Percentiles rank a stretch among this genome's conserved stretches.
Evolutionary conservation across 345 rosid genomes (phyloP).

Genomic region (Arabidopsis thaliana): DNA sequence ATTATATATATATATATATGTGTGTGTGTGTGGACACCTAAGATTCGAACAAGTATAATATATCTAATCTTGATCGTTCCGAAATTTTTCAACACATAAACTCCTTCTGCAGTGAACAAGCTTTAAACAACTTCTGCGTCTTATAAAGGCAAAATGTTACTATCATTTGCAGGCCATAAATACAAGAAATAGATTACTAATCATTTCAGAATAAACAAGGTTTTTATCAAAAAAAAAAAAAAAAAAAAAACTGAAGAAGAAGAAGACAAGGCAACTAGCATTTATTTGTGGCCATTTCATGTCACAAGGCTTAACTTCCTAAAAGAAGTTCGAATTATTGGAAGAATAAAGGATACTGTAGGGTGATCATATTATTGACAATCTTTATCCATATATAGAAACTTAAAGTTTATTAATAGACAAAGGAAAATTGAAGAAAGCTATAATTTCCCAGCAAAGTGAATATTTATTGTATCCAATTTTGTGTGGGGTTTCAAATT

Average conservation of each 20-base stretch:
- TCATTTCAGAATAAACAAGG: background rate
- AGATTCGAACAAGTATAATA: no score
- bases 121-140: no score
- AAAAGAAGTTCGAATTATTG: background rate
- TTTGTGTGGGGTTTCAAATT: constrained; percentile 30
- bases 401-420: constrained; percentile 13
- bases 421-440: background rate
- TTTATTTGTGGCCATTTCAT: background rate
- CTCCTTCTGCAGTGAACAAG: no score
- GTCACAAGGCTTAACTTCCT: background rate
- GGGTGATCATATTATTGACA: constrained; percentile 7
- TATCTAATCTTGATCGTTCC: no score
- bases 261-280: background rate
- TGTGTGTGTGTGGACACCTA: no score
- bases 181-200: background rate
- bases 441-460: constrained; percentile 9
- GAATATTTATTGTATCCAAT: constrained; percentile 40
- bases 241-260: no score
- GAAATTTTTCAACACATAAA: no score
- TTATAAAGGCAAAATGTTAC: no score
- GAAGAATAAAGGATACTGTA: constrained; percentile 17
- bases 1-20: no score
- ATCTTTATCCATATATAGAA: constrained; percentile 26
- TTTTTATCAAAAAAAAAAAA: no score
- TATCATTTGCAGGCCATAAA: background rate